Percentiles rank a stretch among this genome's conserved stretches.
Conservation (phyloP, 345 rosid genomes). For the Brassica cretica region DNA sequence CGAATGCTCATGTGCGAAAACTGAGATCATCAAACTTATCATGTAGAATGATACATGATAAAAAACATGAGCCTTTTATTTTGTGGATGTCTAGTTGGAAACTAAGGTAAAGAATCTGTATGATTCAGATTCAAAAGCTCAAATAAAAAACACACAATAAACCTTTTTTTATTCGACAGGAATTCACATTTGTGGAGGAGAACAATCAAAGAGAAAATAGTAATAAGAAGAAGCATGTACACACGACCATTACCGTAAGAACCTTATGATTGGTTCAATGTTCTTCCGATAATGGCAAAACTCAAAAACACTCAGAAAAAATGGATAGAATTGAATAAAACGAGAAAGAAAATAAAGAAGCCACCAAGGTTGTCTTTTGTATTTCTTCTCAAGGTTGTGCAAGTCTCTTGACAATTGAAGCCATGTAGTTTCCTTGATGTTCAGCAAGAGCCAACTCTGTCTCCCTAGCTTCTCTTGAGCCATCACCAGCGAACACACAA, state of each 20-base stretch:
- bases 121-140: neutral
- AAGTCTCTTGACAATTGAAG: slow-evolving; percentile 61
- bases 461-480: slow-evolving; percentile 69
- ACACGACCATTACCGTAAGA: slow-evolving; percentile 30
- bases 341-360: neutral
- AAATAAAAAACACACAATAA: neutral
- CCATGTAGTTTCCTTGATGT: slow-evolving; percentile 83
- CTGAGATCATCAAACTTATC: too few relatives aligned
- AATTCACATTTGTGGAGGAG: slow-evolving; percentile 3
- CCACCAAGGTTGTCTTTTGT: too few relatives aligned
- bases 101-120: neutral
- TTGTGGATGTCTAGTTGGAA: slow-evolving; percentile 9
- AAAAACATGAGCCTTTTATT: slow-evolving; percentile 15
- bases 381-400: slow-evolving; percentile 43
- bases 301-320: slow-evolving; percentile 18
- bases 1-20: too few relatives aligned
- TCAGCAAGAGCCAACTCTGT: slow-evolving; percentile 69
- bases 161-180: neutral
- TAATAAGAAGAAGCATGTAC: slow-evolving; percentile 9
- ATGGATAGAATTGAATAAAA: slow-evolving; percentile 20
- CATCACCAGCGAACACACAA: slow-evolving; percentile 73
- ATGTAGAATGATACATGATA: too few relatives aligned
- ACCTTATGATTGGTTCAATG: neutral
- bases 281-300: slow-evolving; percentile 26
- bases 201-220: neutral